Conservation (phyloP, 805 yeast species). For the Zygoascus tannicola region DNA sequence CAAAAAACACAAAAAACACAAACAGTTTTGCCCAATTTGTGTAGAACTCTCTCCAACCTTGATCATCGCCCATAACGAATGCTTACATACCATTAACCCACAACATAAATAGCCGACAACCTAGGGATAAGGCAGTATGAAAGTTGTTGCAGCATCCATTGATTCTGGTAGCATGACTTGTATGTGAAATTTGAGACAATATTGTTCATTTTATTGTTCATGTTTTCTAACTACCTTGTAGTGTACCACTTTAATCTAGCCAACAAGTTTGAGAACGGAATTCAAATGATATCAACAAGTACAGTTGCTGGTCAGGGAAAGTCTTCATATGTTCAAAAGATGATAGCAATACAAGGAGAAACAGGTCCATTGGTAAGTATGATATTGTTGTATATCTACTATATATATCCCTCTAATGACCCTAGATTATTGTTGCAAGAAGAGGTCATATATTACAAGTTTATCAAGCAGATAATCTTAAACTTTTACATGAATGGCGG, state of each 20-base stretch:
- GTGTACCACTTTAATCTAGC: neutral
- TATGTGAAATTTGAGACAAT: neutral
- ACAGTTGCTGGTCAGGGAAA: constrained; percentile 14
- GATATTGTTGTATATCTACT: neutral
- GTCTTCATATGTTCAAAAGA: constrained; percentile 16
- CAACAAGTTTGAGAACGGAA: neutral
- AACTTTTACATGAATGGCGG: constrained; percentile 17
- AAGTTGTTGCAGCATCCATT: constrained; percentile 1
- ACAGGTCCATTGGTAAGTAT: constrained; percentile 8
- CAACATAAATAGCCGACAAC: too few species aligned
- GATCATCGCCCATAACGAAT: too few species aligned
- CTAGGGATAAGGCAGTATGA: constrained; percentile 2
- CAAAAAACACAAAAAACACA: neutral
- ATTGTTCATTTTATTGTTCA: neutral
- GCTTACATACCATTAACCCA: too few species aligned
- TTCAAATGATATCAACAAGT: neutral
- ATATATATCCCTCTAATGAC: neutral
- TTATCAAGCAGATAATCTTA: constrained; percentile 11
- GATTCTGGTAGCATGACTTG: neutral
- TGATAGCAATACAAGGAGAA: constrained; percentile 6
- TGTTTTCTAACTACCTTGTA: neutral
- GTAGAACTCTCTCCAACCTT: too few species aligned
- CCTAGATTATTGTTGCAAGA: constrained; percentile 16
- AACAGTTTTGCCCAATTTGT: neutral
- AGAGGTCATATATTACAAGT: constrained; percentile 18